phyloP scores from a whole-genome alignment of 805 yeast genomes.

The Hanseniaspora taiwanica region DNA sequence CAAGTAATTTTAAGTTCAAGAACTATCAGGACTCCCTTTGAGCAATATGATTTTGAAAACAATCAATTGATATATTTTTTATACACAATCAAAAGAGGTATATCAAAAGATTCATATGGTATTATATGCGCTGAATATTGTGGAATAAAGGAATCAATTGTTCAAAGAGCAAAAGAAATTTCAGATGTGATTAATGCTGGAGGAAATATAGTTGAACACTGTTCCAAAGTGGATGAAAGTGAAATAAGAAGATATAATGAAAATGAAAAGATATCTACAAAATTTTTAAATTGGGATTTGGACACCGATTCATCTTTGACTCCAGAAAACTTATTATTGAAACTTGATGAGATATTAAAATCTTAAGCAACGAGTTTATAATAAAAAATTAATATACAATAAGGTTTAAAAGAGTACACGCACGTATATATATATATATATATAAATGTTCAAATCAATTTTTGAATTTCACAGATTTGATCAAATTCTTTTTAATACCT shows the following conservation, averaged over 20 bases:
- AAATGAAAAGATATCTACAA: slow-evolving; percentile 14
- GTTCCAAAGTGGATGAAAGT: slow-evolving; percentile 7
- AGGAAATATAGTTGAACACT: slow-evolving; percentile 10
- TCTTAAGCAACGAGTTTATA: too few species aligned
- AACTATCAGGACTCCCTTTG: not conserved
- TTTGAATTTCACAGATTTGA: slow-evolving; percentile 70
- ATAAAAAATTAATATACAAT: too few species aligned
- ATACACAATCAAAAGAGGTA: slow-evolving; percentile 22
- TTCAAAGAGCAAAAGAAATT: slow-evolving; percentile 22
- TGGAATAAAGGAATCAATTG: slow-evolving; percentile 23
- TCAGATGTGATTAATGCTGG: slow-evolving; percentile 11
- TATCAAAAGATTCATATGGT: slow-evolving; percentile 25
- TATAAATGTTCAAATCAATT: slow-evolving; percentile 5
- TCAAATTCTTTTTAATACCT: slow-evolving; percentile 89
- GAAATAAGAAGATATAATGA: slow-evolving; percentile 11
- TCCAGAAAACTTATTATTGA: not conserved
- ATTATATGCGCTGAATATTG: slow-evolving; percentile 29
- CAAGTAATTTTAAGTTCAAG: slow-evolving; percentile 16
- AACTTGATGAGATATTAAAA: not conserved
- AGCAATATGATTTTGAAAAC: not conserved
- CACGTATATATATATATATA: not conserved
- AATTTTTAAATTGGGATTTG: slow-evolving; percentile 20
- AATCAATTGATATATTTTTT: slow-evolving; percentile 21
- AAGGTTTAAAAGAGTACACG: too few species aligned
- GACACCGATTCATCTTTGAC: not conserved